A percentile compares a stretch with the other conserved stretches of the same genome.
Conservation (phyloP, 1,284 basidiomycete genomes). For the Cutaneotrichosporon sp. region DNA sequence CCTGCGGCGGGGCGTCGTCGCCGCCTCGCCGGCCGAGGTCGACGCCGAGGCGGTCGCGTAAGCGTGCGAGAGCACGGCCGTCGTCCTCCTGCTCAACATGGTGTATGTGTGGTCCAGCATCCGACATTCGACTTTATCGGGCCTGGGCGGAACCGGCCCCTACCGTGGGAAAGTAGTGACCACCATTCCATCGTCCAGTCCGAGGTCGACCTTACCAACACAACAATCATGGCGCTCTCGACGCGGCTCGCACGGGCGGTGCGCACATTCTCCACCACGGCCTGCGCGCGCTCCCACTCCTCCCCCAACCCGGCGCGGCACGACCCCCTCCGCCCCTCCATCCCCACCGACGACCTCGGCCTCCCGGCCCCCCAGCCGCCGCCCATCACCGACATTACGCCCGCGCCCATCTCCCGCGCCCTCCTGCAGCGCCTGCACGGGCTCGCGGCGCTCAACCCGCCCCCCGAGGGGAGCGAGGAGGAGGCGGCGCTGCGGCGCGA, state of each 20-base stretch:
- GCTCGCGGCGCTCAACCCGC: slow-evolving; percentile 24
- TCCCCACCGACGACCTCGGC: slow-evolving; percentile 13
- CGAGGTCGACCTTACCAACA: too few species aligned
- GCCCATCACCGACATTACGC: slow-evolving; percentile 15
- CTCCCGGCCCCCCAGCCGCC: slow-evolving; percentile 17
- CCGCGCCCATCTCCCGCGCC: slow-evolving; percentile 12
- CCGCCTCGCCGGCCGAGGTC: not conserved
- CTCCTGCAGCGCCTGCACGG: slow-evolving; percentile 19
- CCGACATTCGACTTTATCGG: not conserved
- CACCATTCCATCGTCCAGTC: not conserved
- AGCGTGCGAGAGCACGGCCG: not conserved
- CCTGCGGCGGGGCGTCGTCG: slow-evolving; percentile 1
- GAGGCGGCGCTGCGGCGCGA: slow-evolving; percentile 20
- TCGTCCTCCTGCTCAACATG: slow-evolving; percentile 1
- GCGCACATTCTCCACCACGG: not conserved
- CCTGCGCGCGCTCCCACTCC: not conserved
- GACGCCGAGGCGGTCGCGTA: slow-evolving; percentile 2
- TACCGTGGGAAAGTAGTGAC: slow-evolving; percentile 2
- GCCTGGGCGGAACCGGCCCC: not conserved
- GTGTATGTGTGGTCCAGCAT: not conserved
- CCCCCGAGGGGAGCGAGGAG: slow-evolving; percentile 13
- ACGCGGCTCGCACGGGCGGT: not conserved
- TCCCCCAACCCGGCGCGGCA: not conserved
- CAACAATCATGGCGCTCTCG: not conserved
- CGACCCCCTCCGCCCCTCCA: slow-evolving; percentile 13